Evolutionary conservation across 768 basidiomycete species (phyloP).

Genomic region (Roridomyces roridus): DNA sequence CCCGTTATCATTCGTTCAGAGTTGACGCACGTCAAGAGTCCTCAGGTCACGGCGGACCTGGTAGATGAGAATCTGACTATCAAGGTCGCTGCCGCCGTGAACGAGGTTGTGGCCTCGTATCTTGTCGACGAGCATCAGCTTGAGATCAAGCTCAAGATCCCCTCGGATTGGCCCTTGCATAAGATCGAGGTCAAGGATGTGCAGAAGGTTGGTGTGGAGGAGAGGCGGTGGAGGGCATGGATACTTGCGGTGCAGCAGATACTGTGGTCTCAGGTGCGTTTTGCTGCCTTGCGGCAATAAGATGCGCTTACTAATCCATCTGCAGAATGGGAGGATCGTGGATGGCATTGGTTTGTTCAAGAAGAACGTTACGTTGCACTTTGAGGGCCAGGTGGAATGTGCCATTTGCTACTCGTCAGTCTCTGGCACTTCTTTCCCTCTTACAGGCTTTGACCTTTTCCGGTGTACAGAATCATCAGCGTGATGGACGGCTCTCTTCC

Average conservation of each 20-base stretch:
- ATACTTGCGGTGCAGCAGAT: constrained; percentile 90
- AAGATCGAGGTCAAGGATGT: constrained; percentile 88
- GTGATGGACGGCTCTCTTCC: constrained; percentile 89
- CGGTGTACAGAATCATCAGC: constrained; percentile 76
- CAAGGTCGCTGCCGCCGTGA: constrained; percentile 73
- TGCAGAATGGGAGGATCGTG: constrained; percentile 86
- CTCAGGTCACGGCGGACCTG: constrained; percentile 59
- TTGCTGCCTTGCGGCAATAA: no score
- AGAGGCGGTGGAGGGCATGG: constrained; percentile 93
- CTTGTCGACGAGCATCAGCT: constrained; percentile 92
- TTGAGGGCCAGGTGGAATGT: constrained; percentile 95
- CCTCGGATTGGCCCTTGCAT: constrained; percentile 89
- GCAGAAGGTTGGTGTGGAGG: constrained; percentile 85
- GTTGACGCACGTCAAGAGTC: constrained; percentile 71
- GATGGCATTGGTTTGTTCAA: constrained; percentile 92
- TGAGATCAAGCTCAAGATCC: constrained; percentile 87
- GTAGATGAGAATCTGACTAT: constrained; percentile 80
- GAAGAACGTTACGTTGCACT: constrained; percentile 91
- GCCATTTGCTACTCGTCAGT: constrained; percentile 94
- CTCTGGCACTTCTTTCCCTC: not conserved
- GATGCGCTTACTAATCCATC: not conserved
- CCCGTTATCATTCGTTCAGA: constrained; percentile 87
- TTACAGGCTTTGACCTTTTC: not conserved
- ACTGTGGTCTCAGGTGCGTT: constrained; percentile 89
- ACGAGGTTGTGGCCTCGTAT: constrained; percentile 87